Percentiles rank a stretch among this genome's conserved stretches.
Conservation (phyloP, 257 asterid genomes). For the Gardenia jasminoides region DNA sequence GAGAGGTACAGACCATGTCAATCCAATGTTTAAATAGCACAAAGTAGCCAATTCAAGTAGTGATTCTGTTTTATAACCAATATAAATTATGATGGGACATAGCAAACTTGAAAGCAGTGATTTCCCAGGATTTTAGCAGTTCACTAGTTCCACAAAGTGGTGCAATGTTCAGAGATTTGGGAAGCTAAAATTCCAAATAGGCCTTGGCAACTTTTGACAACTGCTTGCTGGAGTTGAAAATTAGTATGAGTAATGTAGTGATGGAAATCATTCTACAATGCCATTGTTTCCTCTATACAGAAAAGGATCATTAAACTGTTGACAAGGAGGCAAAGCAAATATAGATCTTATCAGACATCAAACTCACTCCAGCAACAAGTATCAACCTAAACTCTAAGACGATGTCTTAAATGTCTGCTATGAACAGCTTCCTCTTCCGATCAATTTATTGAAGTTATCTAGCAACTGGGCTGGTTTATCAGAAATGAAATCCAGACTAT, state of each 20-base stretch:
- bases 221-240: not conserved
- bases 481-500: not conserved
- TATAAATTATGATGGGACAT: too few relatives aligned
- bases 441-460: too few relatives aligned
- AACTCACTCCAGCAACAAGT: too few relatives aligned
- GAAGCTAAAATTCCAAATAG: not conserved
- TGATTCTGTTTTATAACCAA: not conserved
- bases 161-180: not conserved
- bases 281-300: not conserved
- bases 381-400: too few relatives aligned
- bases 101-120: too few relatives aligned
- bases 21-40: not conserved
- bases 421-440: too few relatives aligned
- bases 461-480: too few relatives aligned
- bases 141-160: not conserved
- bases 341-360: too few relatives aligned
- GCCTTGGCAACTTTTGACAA: not conserved
- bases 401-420: too few relatives aligned
- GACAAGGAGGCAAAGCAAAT: too few relatives aligned
- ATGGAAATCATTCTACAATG: not conserved
- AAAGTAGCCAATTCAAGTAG: not conserved
- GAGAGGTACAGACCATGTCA: not conserved
- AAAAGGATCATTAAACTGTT: too few relatives aligned
- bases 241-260: not conserved
- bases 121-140: not conserved